Base-by-base conservation (phyloP, 1,284 basidiomycete genomes). In the Cryptococcus sp. region DNA sequence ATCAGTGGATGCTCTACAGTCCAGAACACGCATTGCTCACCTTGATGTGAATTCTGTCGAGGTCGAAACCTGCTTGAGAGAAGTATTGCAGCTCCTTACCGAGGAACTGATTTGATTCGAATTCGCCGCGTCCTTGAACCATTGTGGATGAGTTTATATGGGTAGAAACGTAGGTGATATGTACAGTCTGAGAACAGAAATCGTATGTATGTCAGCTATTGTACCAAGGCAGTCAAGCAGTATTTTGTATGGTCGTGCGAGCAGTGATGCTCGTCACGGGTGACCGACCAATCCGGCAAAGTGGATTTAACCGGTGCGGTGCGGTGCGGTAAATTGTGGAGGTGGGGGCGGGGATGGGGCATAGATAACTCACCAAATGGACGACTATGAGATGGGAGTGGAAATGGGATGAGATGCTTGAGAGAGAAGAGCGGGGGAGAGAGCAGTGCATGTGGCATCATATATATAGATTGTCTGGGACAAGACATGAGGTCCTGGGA, bases 31-130 rank as follows among this genome's bases (percentile, higher is more conserved):
- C n/a, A n/a, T n/a, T n/a, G 19, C 76, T 72, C 63, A 78, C 75
- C 67, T 74, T 76, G 72, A 79, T 79, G 71, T 79, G 78, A 57
- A 79, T 77, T 54, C 77, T 66, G 65, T 79, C 77, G 58, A 99
- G 96, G 82, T 99, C 96, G 81, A 99, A 99, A 66, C 95, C 95
- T 62, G 96, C 95, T 81, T 97, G 89, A 53, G 96, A 99, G 86
- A 98, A 97, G 82, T 96, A 93, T 79, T 93, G 89, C 74, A 99
- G 85, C 76, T 97, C 92, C 68, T 87, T 87, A 67, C 91, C 93
- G 72, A 95, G 87, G 73, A 93, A 74, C 63, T 70, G 64, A 65
- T 77, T 75, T 59, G 59, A 52, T 57, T 73, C 68, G 58, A 67
- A 65, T 57, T 74, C 68, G 58, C 73, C 62, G 63, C 68, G 68